Evolutionary conservation across 2,329 filamentous ascomycete genomes (phyloP), one percentile per base, ranked within the genome.

Genomic region (Nothophoma quercina): DNA sequence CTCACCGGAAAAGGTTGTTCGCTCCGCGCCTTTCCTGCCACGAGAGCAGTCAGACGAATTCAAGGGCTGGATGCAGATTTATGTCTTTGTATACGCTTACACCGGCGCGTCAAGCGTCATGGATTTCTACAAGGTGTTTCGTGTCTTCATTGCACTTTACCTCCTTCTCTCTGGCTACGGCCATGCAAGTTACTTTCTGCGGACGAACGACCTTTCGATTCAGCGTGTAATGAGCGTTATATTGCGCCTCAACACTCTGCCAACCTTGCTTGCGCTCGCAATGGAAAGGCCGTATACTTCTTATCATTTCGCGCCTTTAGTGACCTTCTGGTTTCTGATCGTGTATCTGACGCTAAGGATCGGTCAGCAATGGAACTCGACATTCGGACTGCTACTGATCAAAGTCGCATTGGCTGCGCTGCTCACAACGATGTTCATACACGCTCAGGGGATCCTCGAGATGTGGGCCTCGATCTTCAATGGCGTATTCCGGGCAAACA

Each of bases 1-100:
- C 4, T 70, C 70, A 1, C 19, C 29, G 13, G 45, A 50, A 8
- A 46, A 41, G 5, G 7, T 7, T 18, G 21, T 19, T 12, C 48
- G 40, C 22, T 29, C 19, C 9, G 23, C 22, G 8, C 12, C 48
- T 1, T 80, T 83, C 45, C 71, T 87, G 5, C 77, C 81, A 0
- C 77, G 85, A 42, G 76, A 81, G 36, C 83, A 87, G 59, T 83
- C 82, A 0, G 80, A 87, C 55, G 86, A 88, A 65, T 86, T 85
- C 80, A 88, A 87, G 71, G 86, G 86, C 2, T 82, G 84, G 78
- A 85, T 88, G 82, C 85, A 87, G 58, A 76, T 78, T 12, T 69
- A 79, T 15, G 74, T 83, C 34, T 70, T 86, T 15, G 72, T 84
- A 10, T 87, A 85, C 61, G 81, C 85, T 55, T 87, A 84, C 67